Evolutionary conservation across 1,284 basidiomycete species (phyloP).

Genomic region (Ganoderma multipileum): DNA sequence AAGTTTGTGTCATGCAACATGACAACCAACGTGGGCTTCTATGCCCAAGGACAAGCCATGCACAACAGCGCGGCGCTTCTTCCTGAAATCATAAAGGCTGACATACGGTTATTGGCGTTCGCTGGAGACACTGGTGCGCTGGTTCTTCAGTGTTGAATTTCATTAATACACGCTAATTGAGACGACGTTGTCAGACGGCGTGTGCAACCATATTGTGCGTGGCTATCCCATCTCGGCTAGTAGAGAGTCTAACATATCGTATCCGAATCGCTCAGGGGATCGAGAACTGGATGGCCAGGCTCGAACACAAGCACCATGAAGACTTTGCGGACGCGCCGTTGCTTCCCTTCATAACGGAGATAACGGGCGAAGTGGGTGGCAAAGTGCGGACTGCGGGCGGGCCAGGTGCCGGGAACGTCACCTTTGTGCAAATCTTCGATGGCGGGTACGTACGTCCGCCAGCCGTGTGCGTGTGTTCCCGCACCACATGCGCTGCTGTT

Average conservation of each 20-base stretch:
- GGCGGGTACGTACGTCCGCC: conserved; percentile 48
- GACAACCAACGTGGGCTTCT: conserved; percentile 47
- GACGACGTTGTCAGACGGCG: conserved; percentile 57
- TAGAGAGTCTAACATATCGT: conserved; percentile 27
- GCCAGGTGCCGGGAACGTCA: conserved; percentile 57
- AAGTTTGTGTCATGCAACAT: conserved; percentile 58
- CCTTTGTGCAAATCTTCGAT: conserved; percentile 58
- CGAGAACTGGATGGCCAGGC: conserved; percentile 69
- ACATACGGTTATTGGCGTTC: conserved; percentile 82
- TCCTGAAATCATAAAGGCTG: conserved; percentile 77
- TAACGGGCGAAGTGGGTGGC: conserved; percentile 46
- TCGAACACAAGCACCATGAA: conserved; percentile 66
- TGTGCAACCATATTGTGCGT: conserved; percentile 78
- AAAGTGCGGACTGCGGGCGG: conserved; percentile 52
- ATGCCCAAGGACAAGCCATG: conserved; percentile 79
- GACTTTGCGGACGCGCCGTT: conserved; percentile 65
- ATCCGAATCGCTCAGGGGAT: conserved; percentile 59
- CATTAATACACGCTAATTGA: neutral
- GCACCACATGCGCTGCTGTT: conserved; percentile 12
- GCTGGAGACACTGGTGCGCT: conserved; percentile 73
- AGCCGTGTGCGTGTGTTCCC: neutral
- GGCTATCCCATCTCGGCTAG: conserved; percentile 19
- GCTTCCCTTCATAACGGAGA: conserved; percentile 49
- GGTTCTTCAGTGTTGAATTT: neutral
- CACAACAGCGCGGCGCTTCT: conserved; percentile 80